A percentile compares a stretch with the other conserved stretches of the same genome.
Conservation (phyloP, 2,329 filamentous ascomycete genomes). For the Epichloe coenophiala region DNA sequence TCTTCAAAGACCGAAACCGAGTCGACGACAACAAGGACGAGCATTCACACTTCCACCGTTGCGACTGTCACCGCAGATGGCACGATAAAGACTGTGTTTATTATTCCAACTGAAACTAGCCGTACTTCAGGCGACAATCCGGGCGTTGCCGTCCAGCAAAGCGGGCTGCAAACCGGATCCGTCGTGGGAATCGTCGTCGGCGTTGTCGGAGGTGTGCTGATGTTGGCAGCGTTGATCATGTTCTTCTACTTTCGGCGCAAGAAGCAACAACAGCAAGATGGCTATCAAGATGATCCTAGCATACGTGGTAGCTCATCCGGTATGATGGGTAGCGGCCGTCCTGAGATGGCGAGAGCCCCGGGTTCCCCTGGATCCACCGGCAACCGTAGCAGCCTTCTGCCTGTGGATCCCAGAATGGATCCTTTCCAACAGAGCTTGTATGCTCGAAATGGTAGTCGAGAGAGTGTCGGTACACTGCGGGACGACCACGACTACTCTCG, state of each 20-base stretch:
- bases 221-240: slow-evolving; percentile 21
- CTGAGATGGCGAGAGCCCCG: slow-evolving; percentile 26
- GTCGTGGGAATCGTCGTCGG: slow-evolving; percentile 41
- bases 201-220: slow-evolving; percentile 29
- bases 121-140: slow-evolving; percentile 7
- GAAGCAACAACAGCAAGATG: slow-evolving; percentile 28
- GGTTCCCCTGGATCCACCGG: slow-evolving; percentile 24
- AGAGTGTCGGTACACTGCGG: slow-evolving; percentile 49
- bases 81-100: slow-evolving; percentile 39
- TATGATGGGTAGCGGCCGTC: slow-evolving; percentile 29
- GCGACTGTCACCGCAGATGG: slow-evolving; percentile 41
- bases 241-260: slow-evolving; percentile 33
- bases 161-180: slow-evolving; percentile 29
- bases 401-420: slow-evolving; percentile 50
- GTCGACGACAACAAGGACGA: slow-evolving; percentile 4
- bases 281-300: slow-evolving; percentile 30
- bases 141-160: slow-evolving; percentile 8
- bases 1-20: background rate
- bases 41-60: slow-evolving; percentile 17
- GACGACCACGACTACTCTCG: slow-evolving; percentile 55
- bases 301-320: slow-evolving; percentile 38
- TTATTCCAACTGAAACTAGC: slow-evolving; percentile 27
- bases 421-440: slow-evolving; percentile 46
- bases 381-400: slow-evolving; percentile 39
- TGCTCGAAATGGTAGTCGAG: slow-evolving; percentile 43